phyloP scores from a whole-genome alignment of 495 filamentous ascomycete species.

The Trichocladium antarcticum region DNA sequence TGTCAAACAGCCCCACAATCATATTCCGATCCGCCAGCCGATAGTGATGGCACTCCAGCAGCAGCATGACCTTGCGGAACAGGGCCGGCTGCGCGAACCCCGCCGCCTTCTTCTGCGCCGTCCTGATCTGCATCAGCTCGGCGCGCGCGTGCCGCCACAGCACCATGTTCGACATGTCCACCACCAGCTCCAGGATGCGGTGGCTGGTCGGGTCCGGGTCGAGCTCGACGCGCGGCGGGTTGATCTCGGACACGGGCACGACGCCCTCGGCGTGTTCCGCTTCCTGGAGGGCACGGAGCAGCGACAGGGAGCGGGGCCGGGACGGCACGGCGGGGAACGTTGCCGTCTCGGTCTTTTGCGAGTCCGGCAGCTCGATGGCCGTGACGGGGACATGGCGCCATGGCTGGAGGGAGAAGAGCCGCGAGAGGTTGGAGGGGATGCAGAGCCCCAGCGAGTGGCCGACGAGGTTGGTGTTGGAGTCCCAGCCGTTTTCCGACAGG shows the following conservation, averaged over 20 bases:
- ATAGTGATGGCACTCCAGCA: constrained; percentile 87
- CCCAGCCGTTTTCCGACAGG: constrained; percentile 77
- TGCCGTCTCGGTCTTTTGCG: constrained; percentile 34
- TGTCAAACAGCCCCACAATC: constrained; percentile 88
- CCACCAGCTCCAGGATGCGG: constrained; percentile 64
- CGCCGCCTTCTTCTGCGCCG: constrained; percentile 39
- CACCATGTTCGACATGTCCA: constrained; percentile 83
- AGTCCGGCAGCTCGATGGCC: constrained; percentile 30
- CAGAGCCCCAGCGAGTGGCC: constrained; percentile 79
- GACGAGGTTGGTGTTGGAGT: constrained; percentile 71
- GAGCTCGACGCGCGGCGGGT: constrained; percentile 29
- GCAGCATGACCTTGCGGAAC: constrained; percentile 69
- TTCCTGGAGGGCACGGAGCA: constrained; percentile 27
- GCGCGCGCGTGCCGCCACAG: constrained; percentile 63
- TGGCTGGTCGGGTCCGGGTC: constrained; percentile 59
- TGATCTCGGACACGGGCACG: background rate
- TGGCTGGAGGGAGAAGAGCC: constrained; percentile 53
- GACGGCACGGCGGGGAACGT: constrained; percentile 25
- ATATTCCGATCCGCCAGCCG: constrained; percentile 73
- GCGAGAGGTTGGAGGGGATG: constrained; percentile 65
- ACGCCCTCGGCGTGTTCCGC: constrained; percentile 15
- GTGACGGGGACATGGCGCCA: constrained; percentile 39
- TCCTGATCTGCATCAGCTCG: constrained; percentile 53
- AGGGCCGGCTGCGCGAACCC: constrained; percentile 64
- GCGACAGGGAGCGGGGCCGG: constrained; percentile 23